phyloP scores from a whole-genome alignment of 1,139 yeast species.

The Kluyveromyces sp. region DNA sequence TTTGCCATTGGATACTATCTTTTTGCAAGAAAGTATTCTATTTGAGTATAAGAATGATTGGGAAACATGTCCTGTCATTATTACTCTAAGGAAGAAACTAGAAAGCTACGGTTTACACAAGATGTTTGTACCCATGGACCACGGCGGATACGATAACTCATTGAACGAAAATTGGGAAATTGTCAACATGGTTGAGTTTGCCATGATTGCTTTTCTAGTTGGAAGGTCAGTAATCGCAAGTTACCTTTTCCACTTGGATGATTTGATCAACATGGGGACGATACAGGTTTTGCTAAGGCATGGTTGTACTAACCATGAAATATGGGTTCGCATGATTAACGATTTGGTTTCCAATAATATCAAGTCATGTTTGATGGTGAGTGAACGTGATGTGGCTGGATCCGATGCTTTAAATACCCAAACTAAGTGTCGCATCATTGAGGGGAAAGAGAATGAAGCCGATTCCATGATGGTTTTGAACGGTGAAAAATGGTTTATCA shows the following conservation, averaged over 20 bases:
- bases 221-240: slow-evolving; percentile 4
- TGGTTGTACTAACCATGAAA: slow-evolving; percentile 46
- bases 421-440: slow-evolving; percentile 35
- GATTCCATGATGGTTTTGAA: slow-evolving; percentile 46
- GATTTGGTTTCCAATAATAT: slow-evolving; percentile 3
- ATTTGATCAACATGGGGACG: slow-evolving; percentile 47
- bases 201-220: slow-evolving; percentile 2
- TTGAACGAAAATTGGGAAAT: slow-evolving; percentile 26
- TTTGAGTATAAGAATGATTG: not conserved
- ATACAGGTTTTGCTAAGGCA: slow-evolving; percentile 62
- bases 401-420: slow-evolving; percentile 63
- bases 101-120: slow-evolving; percentile 56
- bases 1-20: slow-evolving; percentile 48
- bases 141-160: slow-evolving; percentile 53
- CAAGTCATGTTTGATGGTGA: slow-evolving; percentile 58
- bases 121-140: slow-evolving; percentile 51
- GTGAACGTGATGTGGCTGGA: slow-evolving; percentile 58
- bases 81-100: slow-evolving; percentile 49
- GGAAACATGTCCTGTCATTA: slow-evolving; percentile 44
- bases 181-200: slow-evolving; percentile 27
- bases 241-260: slow-evolving; percentile 1
- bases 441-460: slow-evolving; percentile 27
- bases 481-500: slow-evolving; percentile 71
- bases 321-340: slow-evolving; percentile 34
- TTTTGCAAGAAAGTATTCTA: slow-evolving; percentile 17